Evolutionary conservation across 192 early-diverging fungal genomes (phyloP), one percentile per base, ranked within the genome.

Genomic region (Gaertneriomyces sp.): DNA sequence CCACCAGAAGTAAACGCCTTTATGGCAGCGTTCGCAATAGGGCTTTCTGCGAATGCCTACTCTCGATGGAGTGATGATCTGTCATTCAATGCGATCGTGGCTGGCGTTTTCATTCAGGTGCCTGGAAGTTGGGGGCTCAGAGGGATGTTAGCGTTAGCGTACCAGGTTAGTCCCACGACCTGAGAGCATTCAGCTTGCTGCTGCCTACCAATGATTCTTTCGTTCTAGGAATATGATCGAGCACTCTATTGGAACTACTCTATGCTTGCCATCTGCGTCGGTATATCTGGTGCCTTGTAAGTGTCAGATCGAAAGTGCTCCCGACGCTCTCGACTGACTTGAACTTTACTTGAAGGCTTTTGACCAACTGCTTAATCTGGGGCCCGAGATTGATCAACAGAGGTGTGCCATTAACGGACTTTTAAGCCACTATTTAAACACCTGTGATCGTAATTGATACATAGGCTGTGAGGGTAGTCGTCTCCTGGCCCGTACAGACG

Each of bases 51-150:
- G 7, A 65, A 59, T 39, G 12, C 16, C 3, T 58, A 65, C 53
- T 39, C 63, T 12, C 63, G 63, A 7, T 25, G 5, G 19, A 65
- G 19, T 9, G 63, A 65, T 59, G 64, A 81, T 42, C 33, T 65
- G 33, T 38, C 39, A 3, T 60, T 58, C 53, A 19, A 65, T 52
- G 63, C 63, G 8, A 58, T 65, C 19, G 41, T 19, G 16, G 63
- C 63, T 17, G 63, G 63, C 16, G 63, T 65, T 17, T 65, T 65
- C 49, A 42, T 65, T 12, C 63, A 65, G 43, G 53, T 65, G 12
- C 63, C 63, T 14, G 63, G 63, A 58, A 65, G 63, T 43, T 65
- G 63, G 63, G 63, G 63, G 9, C 7, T 65, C 53, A 68, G 76
- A 60, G 67, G 71, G 0, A 76, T 70, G 7, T 43, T 65, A 42